Percentiles rank a stretch among this genome's conserved stretches.
Evolutionary conservation across 1,139 yeast species (phyloP).

Genomic region (Protomyces gravidus): DNA sequence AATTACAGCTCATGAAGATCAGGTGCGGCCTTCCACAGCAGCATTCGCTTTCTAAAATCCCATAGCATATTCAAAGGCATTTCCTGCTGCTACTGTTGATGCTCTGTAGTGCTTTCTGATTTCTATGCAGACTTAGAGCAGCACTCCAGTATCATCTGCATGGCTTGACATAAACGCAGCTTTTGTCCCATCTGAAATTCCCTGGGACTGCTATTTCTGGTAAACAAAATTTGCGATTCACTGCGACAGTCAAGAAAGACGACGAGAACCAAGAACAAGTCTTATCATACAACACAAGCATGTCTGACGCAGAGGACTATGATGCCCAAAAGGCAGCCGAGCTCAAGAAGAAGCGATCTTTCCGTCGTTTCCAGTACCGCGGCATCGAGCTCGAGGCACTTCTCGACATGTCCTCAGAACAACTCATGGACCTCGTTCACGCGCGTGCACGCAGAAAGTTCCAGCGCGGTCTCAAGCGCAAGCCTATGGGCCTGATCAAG

Average conservation of each 20-base stretch:
- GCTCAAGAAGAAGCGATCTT: slow-evolving; percentile 27
- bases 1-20: no score
- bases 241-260: no score
- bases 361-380: slow-evolving; percentile 25
- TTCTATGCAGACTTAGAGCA: no score
- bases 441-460: slow-evolving; percentile 32
- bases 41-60: no score
- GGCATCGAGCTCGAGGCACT: slow-evolving; percentile 68
- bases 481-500: slow-evolving; percentile 79
- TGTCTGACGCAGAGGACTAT: slow-evolving; percentile 27
- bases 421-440: slow-evolving; percentile 55
- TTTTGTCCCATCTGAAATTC: neutral
- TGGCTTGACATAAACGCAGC: no score
- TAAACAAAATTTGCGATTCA: no score
- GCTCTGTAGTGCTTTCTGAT: no score
- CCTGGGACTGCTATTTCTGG: neutral
- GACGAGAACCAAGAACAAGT: neutral
- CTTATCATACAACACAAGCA: neutral
- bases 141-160: no score
- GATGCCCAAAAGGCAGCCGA: slow-evolving; percentile 28
- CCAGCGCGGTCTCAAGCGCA: slow-evolving; percentile 32
- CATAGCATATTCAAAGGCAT: no score
- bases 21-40: no score
- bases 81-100: no score
- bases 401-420: slow-evolving; percentile 92